A percentile compares a stretch with the other conserved stretches of the same genome.
These are phyloP conservation scores for Flagelloscypha sp. DNA, from an alignment of 768 basidiomycete genomes.

Conservation along the genomic window DNA sequence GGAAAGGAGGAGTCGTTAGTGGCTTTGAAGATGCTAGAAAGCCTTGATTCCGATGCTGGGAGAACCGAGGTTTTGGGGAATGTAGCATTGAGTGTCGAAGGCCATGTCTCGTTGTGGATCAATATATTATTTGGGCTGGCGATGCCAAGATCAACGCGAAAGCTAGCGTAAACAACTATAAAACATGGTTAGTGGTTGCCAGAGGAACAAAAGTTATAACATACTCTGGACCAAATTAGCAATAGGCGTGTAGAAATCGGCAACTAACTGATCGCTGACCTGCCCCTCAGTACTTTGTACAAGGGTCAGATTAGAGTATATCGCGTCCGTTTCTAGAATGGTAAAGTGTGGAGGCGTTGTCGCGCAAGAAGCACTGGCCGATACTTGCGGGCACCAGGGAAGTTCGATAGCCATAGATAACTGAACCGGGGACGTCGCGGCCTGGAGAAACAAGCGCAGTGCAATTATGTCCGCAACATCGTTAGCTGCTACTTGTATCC, in stretches of 20 bases:
- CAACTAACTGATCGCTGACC: slow-evolving; percentile 5
- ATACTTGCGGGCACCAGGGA: slow-evolving; percentile 16
- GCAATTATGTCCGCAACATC: not conserved
- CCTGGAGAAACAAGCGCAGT: too few species aligned
- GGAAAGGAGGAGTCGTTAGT: slow-evolving; percentile 2
- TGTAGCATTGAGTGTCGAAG: slow-evolving; percentile 4
- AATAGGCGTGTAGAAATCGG: slow-evolving; percentile 9
- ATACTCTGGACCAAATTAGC: slow-evolving; percentile 17
- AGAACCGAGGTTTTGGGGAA: slow-evolving; percentile 14
- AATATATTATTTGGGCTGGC: slow-evolving; percentile 21
- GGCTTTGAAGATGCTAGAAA: slow-evolving; percentile 15
- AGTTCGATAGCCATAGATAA: slow-evolving; percentile 17
- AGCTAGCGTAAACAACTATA: slow-evolving; percentile 15
- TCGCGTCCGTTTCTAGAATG: slow-evolving; percentile 10
- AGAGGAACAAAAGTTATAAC: too few species aligned
- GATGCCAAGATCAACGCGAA: slow-evolving; percentile 21
- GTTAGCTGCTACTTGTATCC: too few species aligned
- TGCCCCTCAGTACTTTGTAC: slow-evolving; percentile 4
- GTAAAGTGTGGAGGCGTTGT: slow-evolving; percentile 11
- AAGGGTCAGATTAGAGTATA: slow-evolving; percentile 8
- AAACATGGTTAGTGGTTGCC: too few species aligned
- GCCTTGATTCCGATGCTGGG: slow-evolving; percentile 17
- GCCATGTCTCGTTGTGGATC: too few species aligned
- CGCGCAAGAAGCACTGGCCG: slow-evolving; percentile 14
- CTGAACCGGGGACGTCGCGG: too few species aligned